Conservation (phyloP, 305 asterid species). For the Solanum chacoense region DNA sequence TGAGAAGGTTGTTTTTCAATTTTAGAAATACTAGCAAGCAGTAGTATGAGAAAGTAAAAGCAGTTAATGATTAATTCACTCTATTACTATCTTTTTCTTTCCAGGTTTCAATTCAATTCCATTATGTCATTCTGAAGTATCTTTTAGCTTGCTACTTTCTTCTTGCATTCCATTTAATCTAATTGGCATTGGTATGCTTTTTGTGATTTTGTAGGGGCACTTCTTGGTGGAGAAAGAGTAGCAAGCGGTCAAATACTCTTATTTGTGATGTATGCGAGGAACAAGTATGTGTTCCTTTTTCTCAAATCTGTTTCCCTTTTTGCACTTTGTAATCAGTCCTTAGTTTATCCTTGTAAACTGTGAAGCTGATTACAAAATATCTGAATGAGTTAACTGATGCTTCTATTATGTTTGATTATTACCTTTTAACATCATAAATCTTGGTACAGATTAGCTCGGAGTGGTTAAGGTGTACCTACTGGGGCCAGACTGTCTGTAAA, state of each 20-base stretch:
- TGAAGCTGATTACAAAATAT: neutral
- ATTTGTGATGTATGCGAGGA: constrained; percentile 7
- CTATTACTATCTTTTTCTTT: neutral
- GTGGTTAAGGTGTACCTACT: neutral
- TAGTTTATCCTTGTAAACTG: neutral
- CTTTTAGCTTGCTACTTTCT: neutral
- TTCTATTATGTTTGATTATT: neutral
- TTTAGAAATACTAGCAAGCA: neutral
- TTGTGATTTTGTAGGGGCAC: neutral
- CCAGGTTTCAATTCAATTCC: neutral
- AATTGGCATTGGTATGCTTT: neutral
- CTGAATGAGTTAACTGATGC: neutral
- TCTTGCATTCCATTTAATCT: neutral
- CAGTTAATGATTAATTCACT: neutral
- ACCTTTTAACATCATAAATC: neutral
- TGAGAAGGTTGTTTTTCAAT: neutral
- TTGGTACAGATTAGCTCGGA: neutral
- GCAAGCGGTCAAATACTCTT: neutral
- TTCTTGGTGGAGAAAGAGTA: neutral
- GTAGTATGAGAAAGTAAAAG: neutral
- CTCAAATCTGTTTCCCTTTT: neutral
- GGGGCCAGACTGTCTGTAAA: neutral
- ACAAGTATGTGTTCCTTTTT: neutral
- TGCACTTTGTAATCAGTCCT: neutral
- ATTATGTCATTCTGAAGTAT: neutral